phyloP scores from a whole-genome alignment of 2,329 filamentous ascomycete genomes.

The Penicillium olsonii region DNA sequence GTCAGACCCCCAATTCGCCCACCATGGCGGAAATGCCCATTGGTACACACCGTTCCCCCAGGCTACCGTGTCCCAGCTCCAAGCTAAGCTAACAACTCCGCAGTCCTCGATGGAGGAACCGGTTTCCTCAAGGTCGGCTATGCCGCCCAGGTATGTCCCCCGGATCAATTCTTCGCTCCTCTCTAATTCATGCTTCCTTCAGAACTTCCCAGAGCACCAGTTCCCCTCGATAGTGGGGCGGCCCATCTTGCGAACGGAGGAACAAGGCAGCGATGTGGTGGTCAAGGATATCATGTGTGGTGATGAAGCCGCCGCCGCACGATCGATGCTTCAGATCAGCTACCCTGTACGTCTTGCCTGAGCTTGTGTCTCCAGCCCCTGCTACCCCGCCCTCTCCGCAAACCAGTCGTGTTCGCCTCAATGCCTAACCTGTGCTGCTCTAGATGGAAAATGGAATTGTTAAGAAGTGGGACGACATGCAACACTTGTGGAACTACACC shows the following conservation, averaged over 20 bases:
- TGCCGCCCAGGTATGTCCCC: constrained; percentile 71
- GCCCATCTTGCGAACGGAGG: constrained; percentile 95
- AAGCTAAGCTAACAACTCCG: constrained; percentile 33
- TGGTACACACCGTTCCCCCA: constrained; percentile 38
- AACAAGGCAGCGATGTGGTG: constrained; percentile 71
- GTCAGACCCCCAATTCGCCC: constrained; percentile 13
- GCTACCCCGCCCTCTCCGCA: constrained; percentile 22
- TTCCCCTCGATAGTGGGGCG: constrained; percentile 98
- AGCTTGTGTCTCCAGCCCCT: constrained; percentile 3
- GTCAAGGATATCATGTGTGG: constrained; percentile 99
- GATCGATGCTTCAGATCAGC: constrained; percentile 96
- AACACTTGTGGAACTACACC: constrained; percentile 98
- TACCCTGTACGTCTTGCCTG: constrained; percentile 68
- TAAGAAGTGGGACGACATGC: constrained; percentile 99
- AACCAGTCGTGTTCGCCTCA: constrained; percentile 25
- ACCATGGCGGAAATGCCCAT: constrained; percentile 54
- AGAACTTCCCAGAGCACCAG: constrained; percentile 99
- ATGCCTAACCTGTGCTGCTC: constrained; percentile 16
- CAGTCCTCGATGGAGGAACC: constrained; percentile 99
- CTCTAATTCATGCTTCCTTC: constrained; percentile 12
- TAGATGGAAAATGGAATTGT: constrained; percentile 99
- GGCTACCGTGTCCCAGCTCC: constrained; percentile 25
- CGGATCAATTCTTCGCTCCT: background rate
- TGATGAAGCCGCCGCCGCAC: constrained; percentile 92
- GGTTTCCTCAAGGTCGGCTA: constrained; percentile 99